Evolutionary conservation across 169 alveolate species (phyloP).

Genomic region (Plasmodium knowlesi): DNA sequence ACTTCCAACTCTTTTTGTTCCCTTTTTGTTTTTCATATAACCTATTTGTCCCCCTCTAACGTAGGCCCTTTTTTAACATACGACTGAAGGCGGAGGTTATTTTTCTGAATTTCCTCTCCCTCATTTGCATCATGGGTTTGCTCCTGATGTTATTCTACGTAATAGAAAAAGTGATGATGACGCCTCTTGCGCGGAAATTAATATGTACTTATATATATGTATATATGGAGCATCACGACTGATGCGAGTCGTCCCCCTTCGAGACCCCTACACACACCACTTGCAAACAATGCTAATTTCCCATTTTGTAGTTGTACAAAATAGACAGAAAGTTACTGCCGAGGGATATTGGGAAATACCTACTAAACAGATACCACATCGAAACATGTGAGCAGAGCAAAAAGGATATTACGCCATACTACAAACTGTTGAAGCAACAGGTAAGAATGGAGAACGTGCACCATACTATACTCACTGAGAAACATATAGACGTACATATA

Average conservation of each 20-base stretch:
- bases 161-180: background rate
- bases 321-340: constrained; percentile 79
- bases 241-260: background rate
- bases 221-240: background rate
- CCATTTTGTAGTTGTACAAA: constrained; percentile 15
- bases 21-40: background rate
- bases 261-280: background rate
- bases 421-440: constrained; percentile 80
- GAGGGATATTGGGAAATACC: constrained; percentile 72
- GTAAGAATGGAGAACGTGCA: constrained; percentile 16
- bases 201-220: background rate
- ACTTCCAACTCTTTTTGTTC: background rate
- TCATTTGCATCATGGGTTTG: constrained; percentile 73
- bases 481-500: background rate
- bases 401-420: constrained; percentile 77
- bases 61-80: constrained; percentile 80
- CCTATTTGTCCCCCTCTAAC: background rate
- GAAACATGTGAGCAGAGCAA: constrained; percentile 67
- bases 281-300: background rate
- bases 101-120: constrained; percentile 71
- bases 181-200: background rate
- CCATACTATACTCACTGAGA: background rate
- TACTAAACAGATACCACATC: constrained; percentile 75
- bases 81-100: constrained; percentile 80
- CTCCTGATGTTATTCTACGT: constrained; percentile 73